Conservation (phyloP, 352 stramenopile genomes). For the Phytopythium boreale region DNA sequence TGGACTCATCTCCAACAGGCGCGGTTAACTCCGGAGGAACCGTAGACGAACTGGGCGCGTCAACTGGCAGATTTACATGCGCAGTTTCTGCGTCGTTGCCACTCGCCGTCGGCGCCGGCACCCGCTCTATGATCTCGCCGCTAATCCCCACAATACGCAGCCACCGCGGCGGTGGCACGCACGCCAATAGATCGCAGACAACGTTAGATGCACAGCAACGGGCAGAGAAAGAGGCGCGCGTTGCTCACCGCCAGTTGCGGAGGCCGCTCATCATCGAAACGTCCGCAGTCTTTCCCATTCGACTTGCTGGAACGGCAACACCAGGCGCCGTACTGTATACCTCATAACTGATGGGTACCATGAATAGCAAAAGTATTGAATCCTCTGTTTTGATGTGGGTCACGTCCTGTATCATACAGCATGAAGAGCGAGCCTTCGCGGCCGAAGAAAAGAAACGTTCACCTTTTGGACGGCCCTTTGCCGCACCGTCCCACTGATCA, state of each 20-base stretch:
- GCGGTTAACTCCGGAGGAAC: not conserved
- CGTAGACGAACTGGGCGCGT: not conserved
- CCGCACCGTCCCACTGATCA: not conserved
- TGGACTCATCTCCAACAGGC: not conserved
- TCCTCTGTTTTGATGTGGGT: not conserved
- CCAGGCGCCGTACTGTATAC: not conserved
- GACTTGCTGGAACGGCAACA: not conserved
- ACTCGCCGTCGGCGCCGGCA: not conserved
- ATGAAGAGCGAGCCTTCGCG: not conserved
- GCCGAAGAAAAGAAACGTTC: not conserved
- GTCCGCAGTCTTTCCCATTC: not conserved
- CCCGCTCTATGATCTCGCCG: slow-evolving; percentile 26
- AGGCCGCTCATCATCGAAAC: slow-evolving; percentile 23
- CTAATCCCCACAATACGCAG: slow-evolving; percentile 8
- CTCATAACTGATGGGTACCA: not conserved
- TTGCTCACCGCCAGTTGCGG: slow-evolving; percentile 36
- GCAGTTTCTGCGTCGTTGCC: not conserved
- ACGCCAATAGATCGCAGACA: slow-evolving; percentile 1
- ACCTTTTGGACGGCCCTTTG: not conserved
- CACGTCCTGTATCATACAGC: not conserved
- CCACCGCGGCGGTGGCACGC: not conserved
- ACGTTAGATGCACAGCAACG: not conserved
- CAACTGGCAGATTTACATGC: not conserved
- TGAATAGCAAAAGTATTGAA: not conserved
- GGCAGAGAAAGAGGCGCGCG: not conserved